Conservation (phyloP, 352 stramenopile species). For the Globisporangium camurandrum region DNA sequence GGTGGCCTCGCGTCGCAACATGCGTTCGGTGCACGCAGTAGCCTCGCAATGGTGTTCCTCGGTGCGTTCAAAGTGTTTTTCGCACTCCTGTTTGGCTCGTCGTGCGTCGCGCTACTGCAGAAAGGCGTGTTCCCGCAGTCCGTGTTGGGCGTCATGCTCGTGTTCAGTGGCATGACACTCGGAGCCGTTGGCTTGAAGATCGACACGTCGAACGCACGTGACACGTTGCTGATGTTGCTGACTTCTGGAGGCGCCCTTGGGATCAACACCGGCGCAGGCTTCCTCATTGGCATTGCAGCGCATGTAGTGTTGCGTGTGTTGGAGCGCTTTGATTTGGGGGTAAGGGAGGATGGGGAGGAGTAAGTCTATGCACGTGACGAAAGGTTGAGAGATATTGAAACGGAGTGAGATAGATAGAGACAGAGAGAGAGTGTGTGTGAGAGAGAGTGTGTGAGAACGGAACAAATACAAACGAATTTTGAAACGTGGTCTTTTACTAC, state of each 20-base stretch:
- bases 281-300: conserved; percentile 34
- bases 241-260: conserved; percentile 33
- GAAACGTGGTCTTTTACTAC: too few species aligned
- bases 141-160: conserved; percentile 49
- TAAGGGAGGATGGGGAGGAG: not conserved
- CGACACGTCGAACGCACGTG: conserved; percentile 28
- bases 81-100: conserved; percentile 83
- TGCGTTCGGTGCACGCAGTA: conserved; percentile 87
- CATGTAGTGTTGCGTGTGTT: conserved; percentile 23
- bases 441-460: too few species aligned
- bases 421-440: too few species aligned
- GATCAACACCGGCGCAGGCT: conserved; percentile 50
- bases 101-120: conserved; percentile 48
- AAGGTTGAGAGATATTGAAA: too few species aligned
- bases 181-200: conserved; percentile 40
- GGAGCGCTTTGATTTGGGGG: conserved; percentile 13
- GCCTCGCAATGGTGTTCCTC: conserved; percentile 86
- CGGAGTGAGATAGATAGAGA: too few species aligned
- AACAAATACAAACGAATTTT: too few species aligned
- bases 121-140: conserved; percentile 49
- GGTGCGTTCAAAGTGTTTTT: conserved; percentile 86
- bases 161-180: conserved; percentile 49
- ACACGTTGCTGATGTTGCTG: conserved; percentile 30
- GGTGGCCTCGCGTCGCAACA: conserved; percentile 90
- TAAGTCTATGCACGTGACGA: not conserved